phyloP scores from a whole-genome alignment of 495 filamentous ascomycete species.

The Penicillium simplicissimum region DNA sequence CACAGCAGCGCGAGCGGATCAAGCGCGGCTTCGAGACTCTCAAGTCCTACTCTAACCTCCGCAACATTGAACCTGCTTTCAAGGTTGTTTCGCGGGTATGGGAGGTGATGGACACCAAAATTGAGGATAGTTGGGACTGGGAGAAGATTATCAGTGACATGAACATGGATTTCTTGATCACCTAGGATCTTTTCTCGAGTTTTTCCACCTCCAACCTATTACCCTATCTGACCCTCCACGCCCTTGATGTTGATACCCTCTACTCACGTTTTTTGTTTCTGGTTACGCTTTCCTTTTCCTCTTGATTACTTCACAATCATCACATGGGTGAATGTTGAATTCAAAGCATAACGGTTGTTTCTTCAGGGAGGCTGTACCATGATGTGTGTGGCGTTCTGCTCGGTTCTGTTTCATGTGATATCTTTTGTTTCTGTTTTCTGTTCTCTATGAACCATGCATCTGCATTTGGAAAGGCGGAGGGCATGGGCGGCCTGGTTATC shows the following conservation, averaged over 20 bases:
- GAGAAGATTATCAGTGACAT: slow-evolving; percentile 74
- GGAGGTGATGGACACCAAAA: slow-evolving; percentile 75
- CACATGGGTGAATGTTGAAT: slow-evolving; percentile 10
- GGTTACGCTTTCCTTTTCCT: slow-evolving; percentile 9
- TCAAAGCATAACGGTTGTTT: slow-evolving; percentile 21
- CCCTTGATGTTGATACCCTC: slow-evolving; percentile 18
- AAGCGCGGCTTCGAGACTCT: slow-evolving; percentile 66
- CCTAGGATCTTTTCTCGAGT: slow-evolving; percentile 32
- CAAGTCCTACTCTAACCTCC: slow-evolving; percentile 74
- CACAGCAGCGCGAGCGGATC: slow-evolving; percentile 67
- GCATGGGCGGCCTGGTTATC: slow-evolving; percentile 8
- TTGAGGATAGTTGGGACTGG: slow-evolving; percentile 87
- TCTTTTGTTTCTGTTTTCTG: neutral
- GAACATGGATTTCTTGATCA: slow-evolving; percentile 81
- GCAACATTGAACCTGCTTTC: slow-evolving; percentile 75
- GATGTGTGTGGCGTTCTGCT: slow-evolving; percentile 25
- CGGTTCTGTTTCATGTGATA: slow-evolving; percentile 12
- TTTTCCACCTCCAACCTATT: neutral
- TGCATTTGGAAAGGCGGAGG: slow-evolving; percentile 17
- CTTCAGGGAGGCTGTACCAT: slow-evolving; percentile 23
- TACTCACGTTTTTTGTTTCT: slow-evolving; percentile 5
- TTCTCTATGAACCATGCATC: slow-evolving; percentile 14
- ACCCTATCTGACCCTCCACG: slow-evolving; percentile 9
- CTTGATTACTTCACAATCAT: neutral
- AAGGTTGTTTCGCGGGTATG: slow-evolving; percentile 79